Conservation (phyloP, 768 basidiomycete genomes). For the Termitomyces sp. region DNA sequence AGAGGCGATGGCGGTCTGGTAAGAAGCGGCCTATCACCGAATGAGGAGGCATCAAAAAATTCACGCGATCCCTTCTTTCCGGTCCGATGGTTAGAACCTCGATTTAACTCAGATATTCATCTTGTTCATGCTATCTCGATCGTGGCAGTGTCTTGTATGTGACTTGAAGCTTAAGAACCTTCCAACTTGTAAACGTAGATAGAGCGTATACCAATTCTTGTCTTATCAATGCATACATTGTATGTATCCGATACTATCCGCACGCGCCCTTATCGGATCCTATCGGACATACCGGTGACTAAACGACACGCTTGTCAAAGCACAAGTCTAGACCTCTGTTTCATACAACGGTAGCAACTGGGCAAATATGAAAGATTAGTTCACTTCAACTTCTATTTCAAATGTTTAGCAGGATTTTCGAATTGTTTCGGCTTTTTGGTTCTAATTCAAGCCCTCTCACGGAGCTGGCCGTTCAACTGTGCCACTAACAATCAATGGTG, state of each 20-base stretch:
- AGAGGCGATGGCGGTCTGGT: conserved; percentile 1
- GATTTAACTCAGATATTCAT: background rate
- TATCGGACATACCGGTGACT: background rate
- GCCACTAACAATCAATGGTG: too few relatives aligned
- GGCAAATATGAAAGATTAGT: too few relatives aligned
- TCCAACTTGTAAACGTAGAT: background rate
- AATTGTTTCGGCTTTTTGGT: too few relatives aligned
- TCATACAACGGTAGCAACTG: too few relatives aligned
- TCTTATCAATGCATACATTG: background rate
- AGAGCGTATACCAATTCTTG: background rate
- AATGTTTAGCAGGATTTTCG: too few relatives aligned
- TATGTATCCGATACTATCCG: background rate
- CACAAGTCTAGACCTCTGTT: too few relatives aligned
- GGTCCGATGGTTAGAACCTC: background rate
- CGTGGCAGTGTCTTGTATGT: background rate
- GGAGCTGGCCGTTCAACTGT: too few relatives aligned
- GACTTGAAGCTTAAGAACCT: too few relatives aligned
- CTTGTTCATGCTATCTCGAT: background rate
- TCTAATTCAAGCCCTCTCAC: too few relatives aligned
- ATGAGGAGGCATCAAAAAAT: background rate
- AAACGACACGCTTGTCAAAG: background rate
- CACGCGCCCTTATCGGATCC: background rate
- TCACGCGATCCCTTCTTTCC: conserved; percentile 4
- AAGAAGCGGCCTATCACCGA: background rate
- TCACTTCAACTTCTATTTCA: too few relatives aligned